A percentile compares a stretch with the other conserved stretches of the same genome.
Evolutionary conservation across 306 rosid species (phyloP).

Genomic region (Luffa acutangula): DNA sequence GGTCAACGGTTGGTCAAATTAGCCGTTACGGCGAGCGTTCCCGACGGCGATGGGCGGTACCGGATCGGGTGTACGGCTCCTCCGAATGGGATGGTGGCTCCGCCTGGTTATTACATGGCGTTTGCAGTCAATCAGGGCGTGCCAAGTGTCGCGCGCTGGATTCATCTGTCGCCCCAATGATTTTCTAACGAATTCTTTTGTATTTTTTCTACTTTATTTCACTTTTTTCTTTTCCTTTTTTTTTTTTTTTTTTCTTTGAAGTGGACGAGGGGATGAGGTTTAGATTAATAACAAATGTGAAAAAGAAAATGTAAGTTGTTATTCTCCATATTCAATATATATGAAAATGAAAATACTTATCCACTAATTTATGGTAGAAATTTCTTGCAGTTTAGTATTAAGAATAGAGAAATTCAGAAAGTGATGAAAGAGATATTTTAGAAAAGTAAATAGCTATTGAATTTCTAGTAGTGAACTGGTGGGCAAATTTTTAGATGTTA

Average conservation of each 20-base stretch:
- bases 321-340: no score
- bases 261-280: background rate
- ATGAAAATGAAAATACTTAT: no score
- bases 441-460: no score
- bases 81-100: conserved; percentile 55
- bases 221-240: background rate
- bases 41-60: conserved; percentile 31
- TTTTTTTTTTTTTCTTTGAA: background rate
- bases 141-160: conserved; percentile 81
- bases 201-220: background rate
- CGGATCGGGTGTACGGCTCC: conserved; percentile 53
- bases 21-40: conserved; percentile 31
- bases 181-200: no score
- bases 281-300: background rate
- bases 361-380: no score
- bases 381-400: no score
- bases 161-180: conserved; percentile 22
- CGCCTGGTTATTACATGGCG: conserved; percentile 86
- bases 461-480: no score
- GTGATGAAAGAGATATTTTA: no score
- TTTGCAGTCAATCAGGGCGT: conserved; percentile 85
- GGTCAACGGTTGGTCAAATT: conserved; percentile 83
- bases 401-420: no score
- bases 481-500: no score
- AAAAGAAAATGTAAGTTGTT: background rate